Conservation (phyloP, 805 yeast species). For the Metschnikowia kunwiensis region DNA sequence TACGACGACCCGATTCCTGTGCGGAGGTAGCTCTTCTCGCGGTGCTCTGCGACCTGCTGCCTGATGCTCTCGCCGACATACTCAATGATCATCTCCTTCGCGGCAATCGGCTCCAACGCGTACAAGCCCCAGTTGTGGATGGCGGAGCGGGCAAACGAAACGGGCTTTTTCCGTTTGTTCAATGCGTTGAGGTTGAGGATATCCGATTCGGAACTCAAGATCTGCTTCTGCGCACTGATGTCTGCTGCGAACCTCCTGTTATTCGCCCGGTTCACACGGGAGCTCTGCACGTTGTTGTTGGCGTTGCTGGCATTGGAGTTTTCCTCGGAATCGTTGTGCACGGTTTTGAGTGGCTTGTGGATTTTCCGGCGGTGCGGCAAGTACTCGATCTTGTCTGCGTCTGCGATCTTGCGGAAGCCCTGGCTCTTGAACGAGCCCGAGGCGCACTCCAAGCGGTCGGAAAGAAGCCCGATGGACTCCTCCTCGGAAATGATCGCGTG, state of each 20-base stretch:
- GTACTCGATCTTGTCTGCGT: conserved; percentile 67
- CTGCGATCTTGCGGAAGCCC: conserved; percentile 72
- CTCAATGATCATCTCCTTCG: conserved; percentile 95
- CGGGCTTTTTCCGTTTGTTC: conserved; percentile 87
- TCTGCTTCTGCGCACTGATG: conserved; percentile 73
- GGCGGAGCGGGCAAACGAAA: conserved; percentile 94
- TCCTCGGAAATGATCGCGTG: conserved; percentile 26
- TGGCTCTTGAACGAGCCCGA: conserved; percentile 68
- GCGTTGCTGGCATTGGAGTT: conserved; percentile 5
- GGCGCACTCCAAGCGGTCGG: conserved; percentile 35
- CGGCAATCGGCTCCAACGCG: conserved; percentile 93
- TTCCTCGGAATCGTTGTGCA: conserved; percentile 61
- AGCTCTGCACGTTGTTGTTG: conserved; percentile 52
- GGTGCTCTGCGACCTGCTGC: conserved; percentile 88
- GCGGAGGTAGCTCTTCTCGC: conserved; percentile 80
- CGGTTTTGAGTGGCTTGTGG: conserved; percentile 68
- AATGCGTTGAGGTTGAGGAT: conserved; percentile 79
- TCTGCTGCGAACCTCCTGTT: conserved; percentile 89
- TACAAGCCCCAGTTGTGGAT: conserved; percentile 98
- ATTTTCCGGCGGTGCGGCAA: conserved; percentile 76
- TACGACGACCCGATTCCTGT: conserved; percentile 96
- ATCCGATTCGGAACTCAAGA: conserved; percentile 78
- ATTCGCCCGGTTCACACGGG: conserved; percentile 82
- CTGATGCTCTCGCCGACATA: conserved; percentile 94
- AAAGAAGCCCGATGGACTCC: conserved; percentile 28